These are phyloP conservation scores for Knoxia roxburghii DNA, from an alignment of 257 asterid species.

Conservation along the genomic window DNA sequence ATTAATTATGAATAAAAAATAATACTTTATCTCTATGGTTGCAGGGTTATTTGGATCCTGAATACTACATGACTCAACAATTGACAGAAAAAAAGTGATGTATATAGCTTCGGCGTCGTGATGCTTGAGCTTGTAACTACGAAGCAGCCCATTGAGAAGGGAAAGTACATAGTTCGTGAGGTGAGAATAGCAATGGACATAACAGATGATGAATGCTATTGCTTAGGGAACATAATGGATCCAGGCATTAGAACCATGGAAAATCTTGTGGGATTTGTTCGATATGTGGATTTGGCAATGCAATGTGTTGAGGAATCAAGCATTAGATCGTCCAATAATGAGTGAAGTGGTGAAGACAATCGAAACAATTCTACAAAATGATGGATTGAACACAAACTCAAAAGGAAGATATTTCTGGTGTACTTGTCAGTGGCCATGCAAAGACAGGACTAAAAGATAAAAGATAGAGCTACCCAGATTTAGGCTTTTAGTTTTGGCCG, in stretches of 20 bases:
- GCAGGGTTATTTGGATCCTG: too few species aligned
- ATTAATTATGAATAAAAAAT: too few species aligned
- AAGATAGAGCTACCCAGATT: too few species aligned
- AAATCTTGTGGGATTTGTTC: conserved; percentile 48
- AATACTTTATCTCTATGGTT: background rate
- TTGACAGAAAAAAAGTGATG: conserved; percentile 87
- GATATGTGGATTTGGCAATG: conserved; percentile 68
- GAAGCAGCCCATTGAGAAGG: too few species aligned
- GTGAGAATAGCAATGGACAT: conserved; percentile 48
- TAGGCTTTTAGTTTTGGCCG: too few species aligned
- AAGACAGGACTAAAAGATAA: too few species aligned
- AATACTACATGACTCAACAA: conserved; percentile 85
- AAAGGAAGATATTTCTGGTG: too few species aligned
- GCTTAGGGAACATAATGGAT: conserved; percentile 60
- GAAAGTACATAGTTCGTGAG: conserved; percentile 75
- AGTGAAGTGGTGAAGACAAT: too few species aligned
- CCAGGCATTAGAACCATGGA: conserved; percentile 45
- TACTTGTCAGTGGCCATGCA: too few species aligned
- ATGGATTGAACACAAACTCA: conserved; percentile 62
- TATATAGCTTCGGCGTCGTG: conserved; percentile 89
- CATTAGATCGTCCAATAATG: conserved; percentile 75
- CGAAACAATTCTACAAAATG: conserved; percentile 61
- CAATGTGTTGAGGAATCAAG: conserved; percentile 91
- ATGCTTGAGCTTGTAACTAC: conserved; percentile 88
- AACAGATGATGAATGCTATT: conserved; percentile 49